phyloP scores from a whole-genome alignment of 108 stramenopile genomes.

The Fistulifera pelliculosa region DNA sequence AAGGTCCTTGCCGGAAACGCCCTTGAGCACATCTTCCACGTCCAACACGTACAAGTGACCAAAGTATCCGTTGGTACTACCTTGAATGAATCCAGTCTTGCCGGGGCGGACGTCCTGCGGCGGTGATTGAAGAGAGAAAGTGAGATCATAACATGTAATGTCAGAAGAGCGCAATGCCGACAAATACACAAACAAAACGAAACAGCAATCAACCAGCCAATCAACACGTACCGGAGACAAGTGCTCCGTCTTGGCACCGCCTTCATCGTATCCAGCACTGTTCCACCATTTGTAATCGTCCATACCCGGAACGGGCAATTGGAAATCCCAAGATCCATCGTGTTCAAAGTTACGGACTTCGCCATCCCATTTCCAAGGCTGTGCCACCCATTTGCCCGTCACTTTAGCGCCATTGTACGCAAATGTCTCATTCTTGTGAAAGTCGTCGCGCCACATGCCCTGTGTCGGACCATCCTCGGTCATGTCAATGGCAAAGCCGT shows the following conservation, averaged over 20 bases:
- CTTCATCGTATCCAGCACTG: slow-evolving; percentile 21
- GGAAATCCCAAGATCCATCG: slow-evolving; percentile 58
- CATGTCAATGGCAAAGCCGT: slow-evolving; percentile 62
- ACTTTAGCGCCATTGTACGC: slow-evolving; percentile 38
- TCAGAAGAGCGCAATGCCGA: no score
- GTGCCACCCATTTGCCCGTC: slow-evolving; percentile 29
- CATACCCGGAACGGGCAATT: slow-evolving; percentile 16
- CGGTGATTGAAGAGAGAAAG: not conserved
- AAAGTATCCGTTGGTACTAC: slow-evolving; percentile 53
- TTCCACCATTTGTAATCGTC: slow-evolving; percentile 38
- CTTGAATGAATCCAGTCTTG: slow-evolving; percentile 37
- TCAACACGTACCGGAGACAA: slow-evolving; percentile 18
- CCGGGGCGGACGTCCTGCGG: slow-evolving; percentile 27
- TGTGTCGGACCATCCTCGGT: slow-evolving; percentile 28
- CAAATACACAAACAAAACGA: no score
- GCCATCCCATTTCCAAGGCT: slow-evolving; percentile 50
- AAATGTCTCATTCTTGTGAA: slow-evolving; percentile 21
- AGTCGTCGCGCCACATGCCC: slow-evolving; percentile 40
- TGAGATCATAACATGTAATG: no score
- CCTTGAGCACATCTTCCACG: slow-evolving; percentile 17
- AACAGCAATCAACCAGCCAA: no score
- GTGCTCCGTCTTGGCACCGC: slow-evolving; percentile 53
- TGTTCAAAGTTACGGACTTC: slow-evolving; percentile 32
- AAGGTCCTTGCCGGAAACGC: slow-evolving; percentile 17
- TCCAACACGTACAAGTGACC: slow-evolving; percentile 44